Percentiles rank a stretch among this genome's conserved stretches.
Conservation (phyloP, 1,139 yeast genomes). For the Hansenula lynferdii region DNA sequence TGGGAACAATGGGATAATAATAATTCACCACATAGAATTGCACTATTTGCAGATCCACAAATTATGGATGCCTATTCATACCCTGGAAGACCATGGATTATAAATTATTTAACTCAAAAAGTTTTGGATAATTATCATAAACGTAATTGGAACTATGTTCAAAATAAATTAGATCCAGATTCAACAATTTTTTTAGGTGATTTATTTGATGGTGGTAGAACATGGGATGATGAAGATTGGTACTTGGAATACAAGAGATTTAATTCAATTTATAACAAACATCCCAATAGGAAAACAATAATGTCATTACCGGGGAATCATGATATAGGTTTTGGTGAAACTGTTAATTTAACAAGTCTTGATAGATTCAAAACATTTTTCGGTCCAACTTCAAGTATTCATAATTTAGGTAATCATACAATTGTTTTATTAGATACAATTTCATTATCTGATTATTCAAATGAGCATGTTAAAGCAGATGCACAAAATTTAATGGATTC, state of each 20-base stretch:
- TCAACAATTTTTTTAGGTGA: conserved; percentile 82
- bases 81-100: conserved; percentile 45
- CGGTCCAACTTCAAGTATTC: conserved; percentile 61
- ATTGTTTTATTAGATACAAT: conserved; percentile 77
- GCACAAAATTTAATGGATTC: conserved; percentile 37
- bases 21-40: conserved; percentile 51
- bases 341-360: conserved; percentile 45
- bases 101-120: conserved; percentile 42
- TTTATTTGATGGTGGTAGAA: conserved; percentile 91
- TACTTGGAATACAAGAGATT: conserved; percentile 64
- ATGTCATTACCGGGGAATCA: conserved; percentile 87
- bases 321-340: conserved; percentile 88
- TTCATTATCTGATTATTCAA: conserved; percentile 54
- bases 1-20: conserved; percentile 53
- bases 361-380: conserved; percentile 66
- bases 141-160: conserved; percentile 66
- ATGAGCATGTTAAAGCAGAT: conserved; percentile 35
- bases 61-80: conserved; percentile 75
- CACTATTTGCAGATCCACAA: conserved; percentile 89
- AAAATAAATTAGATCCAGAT: conserved; percentile 63
- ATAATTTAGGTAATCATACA: conserved; percentile 69
- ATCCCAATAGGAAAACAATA: conserved; percentile 40
- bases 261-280: conserved; percentile 53
- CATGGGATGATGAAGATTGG: conserved; percentile 76
- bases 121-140: conserved; percentile 68